These are phyloP conservation scores for Conoideocrella luteorostrata DNA, from an alignment of 2,329 filamentous ascomycete species.

Conservation along the genomic window DNA sequence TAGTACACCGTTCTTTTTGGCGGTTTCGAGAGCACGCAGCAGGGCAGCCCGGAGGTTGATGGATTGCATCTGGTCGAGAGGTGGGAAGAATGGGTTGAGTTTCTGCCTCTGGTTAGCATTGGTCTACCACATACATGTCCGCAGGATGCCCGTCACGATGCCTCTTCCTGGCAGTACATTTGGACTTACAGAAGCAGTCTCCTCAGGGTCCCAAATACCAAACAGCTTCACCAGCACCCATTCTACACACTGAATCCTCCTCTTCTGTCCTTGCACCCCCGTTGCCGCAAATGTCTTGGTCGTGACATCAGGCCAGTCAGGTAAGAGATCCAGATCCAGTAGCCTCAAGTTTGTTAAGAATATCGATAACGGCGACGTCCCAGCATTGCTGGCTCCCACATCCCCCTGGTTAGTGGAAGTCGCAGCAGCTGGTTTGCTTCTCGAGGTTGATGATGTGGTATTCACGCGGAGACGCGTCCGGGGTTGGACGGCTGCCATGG, in stretches of 20 bases:
- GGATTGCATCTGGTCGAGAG: slow-evolving; percentile 83
- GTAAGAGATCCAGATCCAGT: slow-evolving; percentile 66
- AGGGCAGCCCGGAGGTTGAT: slow-evolving; percentile 82
- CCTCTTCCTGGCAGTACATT: no score
- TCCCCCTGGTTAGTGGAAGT: not conserved
- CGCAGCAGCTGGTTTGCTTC: not conserved
- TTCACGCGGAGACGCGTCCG: slow-evolving; percentile 10
- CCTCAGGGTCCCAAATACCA: slow-evolving; percentile 71
- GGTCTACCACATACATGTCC: not conserved
- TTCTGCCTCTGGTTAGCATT: slow-evolving; percentile 48
- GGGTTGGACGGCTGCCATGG: slow-evolving; percentile 12
- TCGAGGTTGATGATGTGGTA: not conserved
- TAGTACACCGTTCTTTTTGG: slow-evolving; percentile 81
- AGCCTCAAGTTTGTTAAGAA: slow-evolving; percentile 82
- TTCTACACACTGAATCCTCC: slow-evolving; percentile 74
- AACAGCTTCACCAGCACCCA: slow-evolving; percentile 91
- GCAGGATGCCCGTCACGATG: no score
- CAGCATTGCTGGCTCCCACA: not conserved
- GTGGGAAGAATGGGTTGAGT: slow-evolving; percentile 84
- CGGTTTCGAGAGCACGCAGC: slow-evolving; percentile 70
- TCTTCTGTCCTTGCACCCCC: slow-evolving; percentile 68
- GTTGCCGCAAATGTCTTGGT: slow-evolving; percentile 62
- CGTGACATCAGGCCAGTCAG: slow-evolving; percentile 76
- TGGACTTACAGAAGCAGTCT: slow-evolving; percentile 62
- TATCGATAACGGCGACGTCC: slow-evolving; percentile 21